phyloP scores from a whole-genome alignment of 2,329 filamentous ascomycete species.

The Beauveria pseudobassiana region DNA sequence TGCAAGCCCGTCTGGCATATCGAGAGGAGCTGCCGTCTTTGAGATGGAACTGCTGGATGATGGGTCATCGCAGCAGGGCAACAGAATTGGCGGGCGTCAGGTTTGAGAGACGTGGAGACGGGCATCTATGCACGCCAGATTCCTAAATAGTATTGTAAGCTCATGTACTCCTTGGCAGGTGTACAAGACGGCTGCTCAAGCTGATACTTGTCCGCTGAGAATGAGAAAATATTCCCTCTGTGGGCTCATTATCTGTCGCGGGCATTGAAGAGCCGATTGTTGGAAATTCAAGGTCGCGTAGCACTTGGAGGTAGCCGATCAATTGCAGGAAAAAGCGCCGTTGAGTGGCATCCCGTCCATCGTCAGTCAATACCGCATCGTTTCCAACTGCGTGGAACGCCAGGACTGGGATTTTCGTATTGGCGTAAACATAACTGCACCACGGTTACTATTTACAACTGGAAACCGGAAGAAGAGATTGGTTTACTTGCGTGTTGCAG shows the following conservation, averaged over 20 bases:
- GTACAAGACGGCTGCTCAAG: neutral
- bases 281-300: neutral
- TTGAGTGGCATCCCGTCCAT: neutral
- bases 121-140: neutral
- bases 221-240: neutral
- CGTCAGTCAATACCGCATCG: neutral
- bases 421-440: neutral
- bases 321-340: neutral
- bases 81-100: too few relatives aligned
- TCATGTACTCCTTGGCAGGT: neutral
- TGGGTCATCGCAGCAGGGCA: too few relatives aligned
- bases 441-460: neutral
- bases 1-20: too few relatives aligned
- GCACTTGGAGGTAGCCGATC: neutral
- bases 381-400: neutral
- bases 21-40: too few relatives aligned
- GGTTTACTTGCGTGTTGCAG: neutral
- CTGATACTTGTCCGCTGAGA: neutral
- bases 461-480: neutral
- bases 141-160: neutral
- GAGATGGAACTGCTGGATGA: too few relatives aligned
- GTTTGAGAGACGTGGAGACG: too few relatives aligned
- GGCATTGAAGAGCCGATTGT: neutral
- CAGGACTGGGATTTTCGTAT: neutral
- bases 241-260: neutral